Evolutionary conservation across 495 filamentous ascomycete species (phyloP).

Genomic region (Xylaria palmicola): DNA sequence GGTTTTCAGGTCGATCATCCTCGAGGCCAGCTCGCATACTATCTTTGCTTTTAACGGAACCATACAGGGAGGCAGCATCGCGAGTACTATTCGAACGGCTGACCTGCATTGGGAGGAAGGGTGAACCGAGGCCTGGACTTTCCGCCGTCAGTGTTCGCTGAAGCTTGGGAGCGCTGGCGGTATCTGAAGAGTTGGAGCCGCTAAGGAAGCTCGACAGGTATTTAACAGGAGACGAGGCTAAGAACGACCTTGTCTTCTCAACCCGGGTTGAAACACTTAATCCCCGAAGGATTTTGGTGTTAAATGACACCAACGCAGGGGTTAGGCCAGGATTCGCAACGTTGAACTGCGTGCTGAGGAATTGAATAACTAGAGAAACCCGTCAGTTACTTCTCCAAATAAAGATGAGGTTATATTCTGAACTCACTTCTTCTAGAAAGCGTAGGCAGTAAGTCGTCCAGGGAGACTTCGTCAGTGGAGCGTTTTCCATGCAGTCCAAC

Average conservation of each 20-base stretch:
- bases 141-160: slow-evolving; percentile 40
- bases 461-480: slow-evolving; percentile 65
- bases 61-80: slow-evolving; percentile 44
- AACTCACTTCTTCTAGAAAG: slow-evolving; percentile 65
- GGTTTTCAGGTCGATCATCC: slow-evolving; percentile 51
- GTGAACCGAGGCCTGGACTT: slow-evolving; percentile 28
- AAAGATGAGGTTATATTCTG: neutral
- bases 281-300: slow-evolving; percentile 72
- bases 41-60: slow-evolving; percentile 48
- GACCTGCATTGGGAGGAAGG: slow-evolving; percentile 31
- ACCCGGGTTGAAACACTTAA: slow-evolving; percentile 62
- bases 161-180: slow-evolving; percentile 34
- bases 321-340: slow-evolving; percentile 67
- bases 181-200: slow-evolving; percentile 48
- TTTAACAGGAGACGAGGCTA: slow-evolving; percentile 85
- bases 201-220: slow-evolving; percentile 70
- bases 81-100: slow-evolving; percentile 43
- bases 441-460: slow-evolving; percentile 65
- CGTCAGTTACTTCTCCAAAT: slow-evolving; percentile 15
- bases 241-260: slow-evolving; percentile 61
- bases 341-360: slow-evolving; percentile 67
- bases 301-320: slow-evolving; percentile 59
- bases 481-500: slow-evolving; percentile 60
- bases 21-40: slow-evolving; percentile 44
- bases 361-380: slow-evolving; percentile 53